phyloP scores from a whole-genome alignment of 148 eudicot genomes.

The Chenopodium suecicum region DNA sequence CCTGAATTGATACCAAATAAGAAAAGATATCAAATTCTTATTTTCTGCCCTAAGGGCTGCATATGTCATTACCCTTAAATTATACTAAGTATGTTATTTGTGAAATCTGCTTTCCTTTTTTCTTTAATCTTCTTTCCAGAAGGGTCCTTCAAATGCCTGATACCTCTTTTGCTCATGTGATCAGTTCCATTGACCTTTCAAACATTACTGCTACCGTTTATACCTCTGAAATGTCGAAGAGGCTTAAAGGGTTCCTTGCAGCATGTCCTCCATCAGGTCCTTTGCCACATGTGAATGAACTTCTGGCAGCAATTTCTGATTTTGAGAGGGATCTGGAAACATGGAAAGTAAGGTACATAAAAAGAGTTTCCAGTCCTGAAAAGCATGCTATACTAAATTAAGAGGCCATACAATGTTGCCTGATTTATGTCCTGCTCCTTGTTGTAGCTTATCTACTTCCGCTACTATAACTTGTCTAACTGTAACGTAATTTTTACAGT shows the following conservation, averaged over 20 bases:
- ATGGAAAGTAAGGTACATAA: conserved; percentile 75
- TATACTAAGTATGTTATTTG: background rate
- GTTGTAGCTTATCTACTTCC: background rate
- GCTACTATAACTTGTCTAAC: background rate
- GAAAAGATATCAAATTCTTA: too few relatives aligned
- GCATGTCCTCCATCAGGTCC: conserved; percentile 86
- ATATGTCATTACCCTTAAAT: too few relatives aligned
- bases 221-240: conserved; percentile 62
- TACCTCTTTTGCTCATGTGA: conserved; percentile 16
- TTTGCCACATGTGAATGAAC: conserved; percentile 72
- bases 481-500: conserved; percentile 32
- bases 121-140: background rate
- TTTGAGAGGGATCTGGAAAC: conserved; percentile 72
- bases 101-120: background rate
- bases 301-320: conserved; percentile 67
- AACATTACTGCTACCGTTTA: conserved; percentile 71
- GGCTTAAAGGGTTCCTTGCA: conserved; percentile 68
- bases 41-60: too few relatives aligned
- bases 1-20: too few relatives aligned
- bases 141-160: background rate
- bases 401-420: background rate
- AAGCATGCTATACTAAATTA: background rate
- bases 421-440: background rate
- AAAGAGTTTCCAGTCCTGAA: background rate
- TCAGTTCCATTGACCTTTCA: conserved; percentile 77